A percentile compares a stretch with the other conserved stretches of the same genome.
Conservation (phyloP, 768 basidiomycete genomes). For the Coprinellus micaceus region DNA sequence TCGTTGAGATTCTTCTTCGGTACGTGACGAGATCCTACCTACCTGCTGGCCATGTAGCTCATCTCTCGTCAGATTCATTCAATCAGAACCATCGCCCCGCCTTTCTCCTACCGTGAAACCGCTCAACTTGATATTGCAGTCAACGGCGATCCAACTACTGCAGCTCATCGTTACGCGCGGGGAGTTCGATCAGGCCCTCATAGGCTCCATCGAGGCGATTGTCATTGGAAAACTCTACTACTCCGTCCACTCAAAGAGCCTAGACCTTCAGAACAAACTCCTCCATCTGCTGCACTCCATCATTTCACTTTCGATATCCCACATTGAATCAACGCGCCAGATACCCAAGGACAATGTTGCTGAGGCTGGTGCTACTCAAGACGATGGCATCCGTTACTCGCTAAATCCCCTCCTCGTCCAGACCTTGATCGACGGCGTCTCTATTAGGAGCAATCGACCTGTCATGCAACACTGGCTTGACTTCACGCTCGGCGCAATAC, state of each 20-base stretch:
- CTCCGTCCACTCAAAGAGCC: slow-evolving; percentile 61
- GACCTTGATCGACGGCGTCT: slow-evolving; percentile 78
- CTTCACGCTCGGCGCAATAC: slow-evolving; percentile 87
- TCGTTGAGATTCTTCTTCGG: slow-evolving; percentile 74
- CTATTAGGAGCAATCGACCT: slow-evolving; percentile 62
- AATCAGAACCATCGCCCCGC: slow-evolving; percentile 65
- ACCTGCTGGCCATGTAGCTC: no score
- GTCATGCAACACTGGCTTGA: slow-evolving; percentile 95
- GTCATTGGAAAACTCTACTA: slow-evolving; percentile 75
- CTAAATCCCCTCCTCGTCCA: slow-evolving; percentile 73
- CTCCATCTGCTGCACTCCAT: slow-evolving; percentile 87
- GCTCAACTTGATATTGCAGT: slow-evolving; percentile 65
- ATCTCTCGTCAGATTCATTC: slow-evolving; percentile 60
- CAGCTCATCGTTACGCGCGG: slow-evolving; percentile 81
- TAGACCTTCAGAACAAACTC: slow-evolving; percentile 91
- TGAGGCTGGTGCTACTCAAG: slow-evolving; percentile 14
- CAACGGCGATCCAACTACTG: slow-evolving; percentile 73
- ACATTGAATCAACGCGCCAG: slow-evolving; percentile 26
- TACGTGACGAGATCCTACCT: no score
- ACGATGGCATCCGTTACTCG: slow-evolving; percentile 40
- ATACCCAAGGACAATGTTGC: slow-evolving; percentile 15
- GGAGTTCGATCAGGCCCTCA: slow-evolving; percentile 58
- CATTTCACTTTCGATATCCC: slow-evolving; percentile 58
- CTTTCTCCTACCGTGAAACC: slow-evolving; percentile 52
- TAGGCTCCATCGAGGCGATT: slow-evolving; percentile 65